A percentile compares a stretch with the other conserved stretches of the same genome.
Evolutionary conservation across 768 basidiomycete genomes (phyloP).

Genomic region (Trametes cingulata): DNA sequence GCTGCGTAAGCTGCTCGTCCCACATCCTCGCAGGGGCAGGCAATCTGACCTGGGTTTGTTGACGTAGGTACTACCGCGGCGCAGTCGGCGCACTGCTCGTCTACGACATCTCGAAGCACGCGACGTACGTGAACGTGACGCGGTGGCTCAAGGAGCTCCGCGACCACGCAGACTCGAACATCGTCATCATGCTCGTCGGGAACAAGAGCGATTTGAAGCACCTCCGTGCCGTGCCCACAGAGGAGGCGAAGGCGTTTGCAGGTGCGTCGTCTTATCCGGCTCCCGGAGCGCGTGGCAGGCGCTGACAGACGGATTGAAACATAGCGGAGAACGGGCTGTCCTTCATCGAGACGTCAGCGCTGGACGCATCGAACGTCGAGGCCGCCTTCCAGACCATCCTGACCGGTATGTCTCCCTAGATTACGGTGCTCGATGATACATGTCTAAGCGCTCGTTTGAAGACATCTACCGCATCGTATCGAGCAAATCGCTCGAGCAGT

Average conservation of each 20-base stretch:
- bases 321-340: constrained; percentile 90
- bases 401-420: constrained; percentile 55
- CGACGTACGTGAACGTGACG: constrained; percentile 90
- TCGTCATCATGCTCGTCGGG: constrained; percentile 29
- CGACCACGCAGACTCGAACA: constrained; percentile 80
- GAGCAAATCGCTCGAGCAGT: constrained; percentile 90
- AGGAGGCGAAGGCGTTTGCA: constrained; percentile 92
- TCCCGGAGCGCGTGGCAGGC: not conserved
- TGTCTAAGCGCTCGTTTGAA: constrained; percentile 31
- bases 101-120: constrained; percentile 93
- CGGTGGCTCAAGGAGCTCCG: constrained; percentile 96
- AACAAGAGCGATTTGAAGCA: constrained; percentile 92
- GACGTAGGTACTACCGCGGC: constrained; percentile 89
- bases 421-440: not conserved
- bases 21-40: not conserved
- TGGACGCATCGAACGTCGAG: constrained; percentile 99
- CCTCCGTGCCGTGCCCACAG: constrained; percentile 92
- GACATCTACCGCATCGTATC: constrained; percentile 99
- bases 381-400: constrained; percentile 96
- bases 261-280: constrained; percentile 47
- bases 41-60: not conserved
- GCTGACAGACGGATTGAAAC: not conserved
- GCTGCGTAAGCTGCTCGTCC: constrained; percentile 79
- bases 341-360: constrained; percentile 98
- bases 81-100: constrained; percentile 92